Evolutionary conservation across 208 protist species (phyloP).

Genomic region (Angomonas ambiguus): DNA sequence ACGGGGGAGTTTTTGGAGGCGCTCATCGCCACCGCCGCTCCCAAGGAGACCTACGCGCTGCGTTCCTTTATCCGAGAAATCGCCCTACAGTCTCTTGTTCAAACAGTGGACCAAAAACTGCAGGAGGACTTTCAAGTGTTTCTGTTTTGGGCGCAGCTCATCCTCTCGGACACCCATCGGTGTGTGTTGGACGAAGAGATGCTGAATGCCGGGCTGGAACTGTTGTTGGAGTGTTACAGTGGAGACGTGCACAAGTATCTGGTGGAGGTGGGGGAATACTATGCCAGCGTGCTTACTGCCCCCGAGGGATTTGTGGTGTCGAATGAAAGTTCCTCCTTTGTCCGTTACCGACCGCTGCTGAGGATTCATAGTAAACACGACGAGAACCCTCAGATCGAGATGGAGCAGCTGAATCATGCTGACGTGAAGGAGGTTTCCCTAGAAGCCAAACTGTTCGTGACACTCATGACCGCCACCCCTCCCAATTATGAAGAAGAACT

Average conservation of each 20-base stretch:
- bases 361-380: slow-evolving; percentile 17
- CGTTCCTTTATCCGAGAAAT: slow-evolving; percentile 40
- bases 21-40: slow-evolving; percentile 11
- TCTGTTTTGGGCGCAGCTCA: slow-evolving; percentile 62
- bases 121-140: slow-evolving; percentile 73
- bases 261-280: slow-evolving; percentile 39
- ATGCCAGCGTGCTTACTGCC: slow-evolving; percentile 12
- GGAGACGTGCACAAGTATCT: slow-evolving; percentile 44
- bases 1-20: slow-evolving; percentile 47
- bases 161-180: slow-evolving; percentile 51
- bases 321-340: slow-evolving; percentile 25
- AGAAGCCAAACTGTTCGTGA: slow-evolving; percentile 56
- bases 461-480: slow-evolving; percentile 29
- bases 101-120: slow-evolving; percentile 45
- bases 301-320: slow-evolving; percentile 12
- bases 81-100: slow-evolving; percentile 31
- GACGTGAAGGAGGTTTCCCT: slow-evolving; percentile 42
- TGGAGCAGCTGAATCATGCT: slow-evolving; percentile 21
- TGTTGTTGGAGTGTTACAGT: slow-evolving; percentile 20
- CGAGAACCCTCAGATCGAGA: background rate
- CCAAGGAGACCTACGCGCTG: slow-evolving; percentile 14
- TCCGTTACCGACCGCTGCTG: slow-evolving; percentile 59
- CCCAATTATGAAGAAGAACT: slow-evolving; percentile 26
- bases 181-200: slow-evolving; percentile 60
- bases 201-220: slow-evolving; percentile 59